These are phyloP conservation scores for Neurospora tetrasperma DNA, from an alignment of 495 filamentous ascomycete species.

Conservation along the genomic window DNA sequence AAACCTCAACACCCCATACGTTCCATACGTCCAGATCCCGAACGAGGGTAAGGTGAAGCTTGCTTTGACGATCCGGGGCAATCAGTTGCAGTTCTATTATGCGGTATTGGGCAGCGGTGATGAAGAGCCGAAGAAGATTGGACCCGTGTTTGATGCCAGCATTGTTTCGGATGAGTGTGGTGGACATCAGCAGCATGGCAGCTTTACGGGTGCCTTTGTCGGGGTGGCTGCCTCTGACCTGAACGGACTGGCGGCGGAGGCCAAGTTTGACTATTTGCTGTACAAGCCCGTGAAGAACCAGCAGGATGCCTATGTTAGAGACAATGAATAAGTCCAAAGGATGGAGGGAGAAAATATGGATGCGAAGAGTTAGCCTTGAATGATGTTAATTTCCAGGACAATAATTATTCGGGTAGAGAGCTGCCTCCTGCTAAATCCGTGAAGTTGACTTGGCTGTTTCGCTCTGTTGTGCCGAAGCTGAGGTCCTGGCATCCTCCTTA, in stretches of 20 bases:
- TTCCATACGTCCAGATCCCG: slow-evolving; percentile 32
- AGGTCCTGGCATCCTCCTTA: background rate
- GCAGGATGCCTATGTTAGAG: slow-evolving; percentile 35
- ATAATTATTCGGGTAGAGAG: background rate
- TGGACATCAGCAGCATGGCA: slow-evolving; percentile 44
- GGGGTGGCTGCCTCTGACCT: slow-evolving; percentile 45
- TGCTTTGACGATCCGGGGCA: slow-evolving; percentile 36
- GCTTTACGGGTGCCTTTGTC: slow-evolving; percentile 48
- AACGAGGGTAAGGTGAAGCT: slow-evolving; percentile 42
- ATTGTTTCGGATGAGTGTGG: slow-evolving; percentile 47
- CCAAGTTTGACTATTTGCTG: slow-evolving; percentile 40
- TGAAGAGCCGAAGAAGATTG: slow-evolving; percentile 37
- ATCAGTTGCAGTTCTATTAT: slow-evolving; percentile 41
- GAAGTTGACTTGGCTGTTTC: background rate
- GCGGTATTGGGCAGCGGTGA: slow-evolving; percentile 25
- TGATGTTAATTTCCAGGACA: background rate
- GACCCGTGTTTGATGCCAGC: slow-evolving; percentile 41
- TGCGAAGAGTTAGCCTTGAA: background rate
- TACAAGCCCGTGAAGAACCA: slow-evolving; percentile 38
- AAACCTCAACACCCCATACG: slow-evolving; percentile 22
- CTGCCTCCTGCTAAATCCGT: background rate
- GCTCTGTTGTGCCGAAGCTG: background rate
- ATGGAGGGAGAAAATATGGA: background rate
- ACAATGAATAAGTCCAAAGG: background rate
- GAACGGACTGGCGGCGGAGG: slow-evolving; percentile 36